Conservation (phyloP, 176 grass and related monocot genomes). For the Ampelocalamus luodianensis region DNA sequence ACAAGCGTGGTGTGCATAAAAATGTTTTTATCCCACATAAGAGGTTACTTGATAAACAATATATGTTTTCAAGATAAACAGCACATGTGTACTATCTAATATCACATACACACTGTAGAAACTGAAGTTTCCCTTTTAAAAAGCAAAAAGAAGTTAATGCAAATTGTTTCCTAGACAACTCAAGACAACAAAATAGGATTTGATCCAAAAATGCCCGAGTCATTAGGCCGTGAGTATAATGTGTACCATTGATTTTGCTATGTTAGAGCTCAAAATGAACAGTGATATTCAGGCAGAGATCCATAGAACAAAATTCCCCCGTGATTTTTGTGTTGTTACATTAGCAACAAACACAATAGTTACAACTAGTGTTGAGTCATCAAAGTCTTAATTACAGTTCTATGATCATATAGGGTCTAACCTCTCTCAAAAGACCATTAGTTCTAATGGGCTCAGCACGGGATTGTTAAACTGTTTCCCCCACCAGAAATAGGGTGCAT, state of each 20-base stretch:
- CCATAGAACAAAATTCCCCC: conserved; percentile 14
- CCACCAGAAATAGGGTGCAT: neutral
- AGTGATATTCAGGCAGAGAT: conserved; percentile 9
- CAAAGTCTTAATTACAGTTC: neutral
- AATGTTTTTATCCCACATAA: conserved; percentile 10
- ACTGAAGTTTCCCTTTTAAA: neutral
- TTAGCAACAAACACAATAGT: conserved; percentile 20
- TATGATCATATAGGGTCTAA: conserved; percentile 29
- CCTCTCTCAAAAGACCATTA: neutral
- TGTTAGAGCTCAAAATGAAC: conserved; percentile 8
- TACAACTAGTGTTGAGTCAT: conserved; percentile 28
- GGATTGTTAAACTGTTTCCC: conserved; percentile 26
- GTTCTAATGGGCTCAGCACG: conserved; percentile 10
- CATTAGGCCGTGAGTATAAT: neutral
- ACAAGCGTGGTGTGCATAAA: neutral
- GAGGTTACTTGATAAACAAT: neutral
- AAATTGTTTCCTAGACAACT: conserved; percentile 21
- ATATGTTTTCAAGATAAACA: conserved; percentile 36
- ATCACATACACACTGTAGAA: conserved; percentile 16
- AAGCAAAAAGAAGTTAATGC: neutral
- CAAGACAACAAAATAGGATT: conserved; percentile 12
- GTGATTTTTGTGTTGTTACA: conserved; percentile 2
- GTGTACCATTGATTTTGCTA: neutral
- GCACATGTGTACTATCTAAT: conserved; percentile 19
- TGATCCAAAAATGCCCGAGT: conserved; percentile 10